Conservation (phyloP, 1,139 yeast species). For the Suhomyces panamericanus region DNA sequence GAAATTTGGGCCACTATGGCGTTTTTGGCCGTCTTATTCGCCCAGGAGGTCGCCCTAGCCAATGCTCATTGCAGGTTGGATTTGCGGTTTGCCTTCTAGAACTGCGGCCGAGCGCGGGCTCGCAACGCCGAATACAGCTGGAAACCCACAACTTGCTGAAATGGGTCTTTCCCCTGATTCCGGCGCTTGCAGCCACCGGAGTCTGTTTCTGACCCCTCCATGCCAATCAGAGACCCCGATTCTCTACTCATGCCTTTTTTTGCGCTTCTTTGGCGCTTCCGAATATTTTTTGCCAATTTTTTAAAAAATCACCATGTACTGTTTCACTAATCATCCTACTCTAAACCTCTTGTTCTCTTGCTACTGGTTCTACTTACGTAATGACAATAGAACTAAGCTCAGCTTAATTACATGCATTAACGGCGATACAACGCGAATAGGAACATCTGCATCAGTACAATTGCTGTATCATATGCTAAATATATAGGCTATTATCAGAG, state of each 20-base stretch:
- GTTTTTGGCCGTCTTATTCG: background rate
- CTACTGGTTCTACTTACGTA: no score
- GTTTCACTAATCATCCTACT: no score
- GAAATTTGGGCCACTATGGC: background rate
- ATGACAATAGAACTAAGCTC: background rate
- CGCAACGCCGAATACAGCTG: background rate
- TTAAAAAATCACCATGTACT: no score
- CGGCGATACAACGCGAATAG: background rate
- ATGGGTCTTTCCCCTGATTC: no score
- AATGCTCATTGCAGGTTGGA: conserved; percentile 5
- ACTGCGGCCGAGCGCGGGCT: conserved; percentile 1
- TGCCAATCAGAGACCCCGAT: no score
- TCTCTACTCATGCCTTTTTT: background rate
- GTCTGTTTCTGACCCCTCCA: no score
- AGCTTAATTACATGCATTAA: background rate
- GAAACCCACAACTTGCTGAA: no score
- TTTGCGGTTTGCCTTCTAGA: conserved; percentile 2
- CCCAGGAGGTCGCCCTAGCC: background rate
- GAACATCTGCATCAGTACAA: background rate
- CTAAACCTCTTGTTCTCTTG: no score
- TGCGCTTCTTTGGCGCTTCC: no score
- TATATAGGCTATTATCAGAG: no score
- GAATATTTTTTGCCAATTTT: no score
- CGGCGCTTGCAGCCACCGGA: no score
- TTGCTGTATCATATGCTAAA: background rate